phyloP scores from a whole-genome alignment of 1,284 basidiomycete genomes.

The Tylopilus sp. region DNA sequence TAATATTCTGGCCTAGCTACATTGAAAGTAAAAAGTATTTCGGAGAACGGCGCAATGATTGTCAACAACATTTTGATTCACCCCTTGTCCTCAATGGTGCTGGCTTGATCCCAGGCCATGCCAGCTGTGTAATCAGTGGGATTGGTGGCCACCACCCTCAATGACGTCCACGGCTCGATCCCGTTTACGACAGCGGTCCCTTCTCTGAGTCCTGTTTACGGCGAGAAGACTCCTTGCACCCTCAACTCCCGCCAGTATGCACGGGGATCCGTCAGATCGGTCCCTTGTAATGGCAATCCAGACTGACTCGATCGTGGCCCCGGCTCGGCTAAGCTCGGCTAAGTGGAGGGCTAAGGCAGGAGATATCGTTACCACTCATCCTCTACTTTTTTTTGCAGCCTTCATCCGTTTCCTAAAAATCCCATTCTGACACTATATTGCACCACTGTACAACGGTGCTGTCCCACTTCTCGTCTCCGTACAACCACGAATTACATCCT shows the following conservation, averaged over 20 bases:
- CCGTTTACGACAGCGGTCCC: conserved; percentile 27
- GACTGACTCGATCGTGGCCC: no score
- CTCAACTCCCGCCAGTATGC: conserved; percentile 30
- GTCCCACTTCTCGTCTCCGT: no score
- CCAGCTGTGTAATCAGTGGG: conserved; percentile 28
- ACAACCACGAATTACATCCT: no score
- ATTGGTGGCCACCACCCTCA: conserved; percentile 26
- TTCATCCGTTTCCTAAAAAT: no score
- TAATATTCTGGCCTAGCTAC: conserved; percentile 16
- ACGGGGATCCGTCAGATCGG: no score
- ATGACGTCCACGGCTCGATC: conserved; percentile 22
- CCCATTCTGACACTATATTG: no score
- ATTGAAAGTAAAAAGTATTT: conserved; percentile 29
- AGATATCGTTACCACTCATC: no score
- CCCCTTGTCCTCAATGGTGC: conserved; percentile 23
- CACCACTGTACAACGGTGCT: no score
- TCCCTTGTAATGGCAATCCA: no score
- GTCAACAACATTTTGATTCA: conserved; percentile 21
- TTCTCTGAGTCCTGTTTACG: conserved; percentile 30
- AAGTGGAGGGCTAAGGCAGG: no score
- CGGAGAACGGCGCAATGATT: conserved; percentile 33
- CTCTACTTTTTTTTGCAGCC: no score
- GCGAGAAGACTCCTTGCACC: conserved; percentile 17
- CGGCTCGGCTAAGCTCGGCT: no score
- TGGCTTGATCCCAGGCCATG: conserved; percentile 20